Percentiles rank a stretch among this genome's conserved stretches.
Conservation (phyloP, 1,284 basidiomycete genomes). For the Ceratobasidium sp. region DNA sequence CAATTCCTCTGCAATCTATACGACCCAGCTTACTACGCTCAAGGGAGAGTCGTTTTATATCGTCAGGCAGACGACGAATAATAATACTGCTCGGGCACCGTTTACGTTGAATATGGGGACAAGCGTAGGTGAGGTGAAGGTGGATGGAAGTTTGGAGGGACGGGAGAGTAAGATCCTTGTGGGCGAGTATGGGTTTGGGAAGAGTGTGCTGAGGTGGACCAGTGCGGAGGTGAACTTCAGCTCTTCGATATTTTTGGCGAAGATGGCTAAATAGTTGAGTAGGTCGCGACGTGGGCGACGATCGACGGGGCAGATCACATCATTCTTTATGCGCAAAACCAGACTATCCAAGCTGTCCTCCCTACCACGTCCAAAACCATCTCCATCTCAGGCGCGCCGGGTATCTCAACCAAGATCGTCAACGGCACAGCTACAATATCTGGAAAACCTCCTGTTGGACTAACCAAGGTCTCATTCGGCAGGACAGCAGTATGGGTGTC, state of each 20-base stretch:
- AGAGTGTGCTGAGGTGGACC: conserved; percentile 19
- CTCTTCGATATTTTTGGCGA: not conserved
- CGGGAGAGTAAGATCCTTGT: conserved; percentile 39
- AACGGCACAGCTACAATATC: conserved; percentile 52
- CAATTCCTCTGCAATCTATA: conserved; percentile 51
- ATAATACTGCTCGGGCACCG: conserved; percentile 15
- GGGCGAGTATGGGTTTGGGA: conserved; percentile 39
- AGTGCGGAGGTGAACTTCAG: conserved; percentile 33
- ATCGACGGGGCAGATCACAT: conserved; percentile 55
- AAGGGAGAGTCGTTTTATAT: conserved; percentile 45
- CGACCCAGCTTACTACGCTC: conserved; percentile 55
- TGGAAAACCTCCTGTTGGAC: conserved; percentile 53
- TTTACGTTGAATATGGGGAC: conserved; percentile 18
- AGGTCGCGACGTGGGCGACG: conserved; percentile 57
- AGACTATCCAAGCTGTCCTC: conserved; percentile 54
- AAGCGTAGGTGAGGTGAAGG: not conserved
- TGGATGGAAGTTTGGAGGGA: not conserved
- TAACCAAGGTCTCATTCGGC: conserved; percentile 52
- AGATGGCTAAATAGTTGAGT: not conserved
- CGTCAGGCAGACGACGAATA: conserved; percentile 30
- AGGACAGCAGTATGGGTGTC: conserved; percentile 31
- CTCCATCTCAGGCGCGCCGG: conserved; percentile 27
- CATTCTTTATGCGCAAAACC: conserved; percentile 55
- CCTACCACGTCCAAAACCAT: conserved; percentile 45
- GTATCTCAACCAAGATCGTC: not conserved